Conservation (phyloP, 225 moss, liverwort and hornwort genomes). For the Pleurozium schreberi region DNA sequence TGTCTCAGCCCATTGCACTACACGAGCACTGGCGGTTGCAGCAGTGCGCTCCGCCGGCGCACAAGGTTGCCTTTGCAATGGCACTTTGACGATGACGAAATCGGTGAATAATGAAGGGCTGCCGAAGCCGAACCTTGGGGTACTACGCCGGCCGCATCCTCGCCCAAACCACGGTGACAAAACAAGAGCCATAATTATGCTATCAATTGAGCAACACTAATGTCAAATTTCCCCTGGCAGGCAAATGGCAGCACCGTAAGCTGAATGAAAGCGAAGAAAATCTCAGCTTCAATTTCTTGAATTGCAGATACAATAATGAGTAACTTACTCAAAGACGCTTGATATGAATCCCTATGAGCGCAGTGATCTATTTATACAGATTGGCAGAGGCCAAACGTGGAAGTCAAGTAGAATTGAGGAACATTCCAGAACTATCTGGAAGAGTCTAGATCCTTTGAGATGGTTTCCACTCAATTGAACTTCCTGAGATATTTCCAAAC, state of each 20-base stretch:
- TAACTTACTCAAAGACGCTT: neutral
- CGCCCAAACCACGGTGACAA: constrained; percentile 7
- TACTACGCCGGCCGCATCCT: neutral
- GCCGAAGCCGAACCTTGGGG: neutral
- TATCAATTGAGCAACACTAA: neutral
- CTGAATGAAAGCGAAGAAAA: neutral
- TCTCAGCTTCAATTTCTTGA: neutral
- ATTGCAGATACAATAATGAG: neutral
- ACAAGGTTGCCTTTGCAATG: neutral
- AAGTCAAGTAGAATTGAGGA: neutral
- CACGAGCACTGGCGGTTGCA: neutral
- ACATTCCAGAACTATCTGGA: neutral
- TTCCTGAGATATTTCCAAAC: neutral
- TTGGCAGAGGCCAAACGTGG: neutral
- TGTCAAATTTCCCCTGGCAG: neutral
- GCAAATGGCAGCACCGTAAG: neutral
- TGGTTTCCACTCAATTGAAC: neutral
- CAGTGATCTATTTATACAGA: neutral
- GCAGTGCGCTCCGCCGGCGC: neutral
- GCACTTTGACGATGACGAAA: neutral
- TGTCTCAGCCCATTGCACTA: neutral
- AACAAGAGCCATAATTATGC: constrained; percentile 1
- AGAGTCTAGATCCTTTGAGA: neutral
- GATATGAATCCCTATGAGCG: neutral
- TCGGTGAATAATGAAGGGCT: constrained; percentile 1